A percentile compares a stretch with the other conserved stretches of the same genome.
These are phyloP conservation scores for Saccharomyces hybrid DNA, from an alignment of 1,139 yeast genomes.

Conservation along the genomic window DNA sequence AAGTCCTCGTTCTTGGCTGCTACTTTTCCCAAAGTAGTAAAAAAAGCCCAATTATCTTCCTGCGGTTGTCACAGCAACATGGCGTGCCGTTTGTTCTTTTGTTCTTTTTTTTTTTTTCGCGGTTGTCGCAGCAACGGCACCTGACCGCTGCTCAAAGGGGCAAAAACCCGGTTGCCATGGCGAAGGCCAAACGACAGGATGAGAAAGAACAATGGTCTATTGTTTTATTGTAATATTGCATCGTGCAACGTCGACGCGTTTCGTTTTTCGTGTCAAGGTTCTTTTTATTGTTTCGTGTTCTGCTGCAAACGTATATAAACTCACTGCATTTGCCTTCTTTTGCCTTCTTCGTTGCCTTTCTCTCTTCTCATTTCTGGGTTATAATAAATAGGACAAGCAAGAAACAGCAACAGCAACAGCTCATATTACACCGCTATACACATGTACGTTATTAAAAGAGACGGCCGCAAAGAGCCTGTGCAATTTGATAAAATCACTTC, in stretches of 20 bases:
- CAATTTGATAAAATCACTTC: too few species aligned
- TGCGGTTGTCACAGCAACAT: conserved; percentile 1
- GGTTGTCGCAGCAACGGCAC: conserved; percentile 1
- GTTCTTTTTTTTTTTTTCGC: neutral
- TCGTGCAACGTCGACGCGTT: neutral
- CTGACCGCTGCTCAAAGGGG: neutral
- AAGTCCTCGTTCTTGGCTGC: neutral
- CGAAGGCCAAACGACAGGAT: neutral
- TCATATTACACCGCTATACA: neutral
- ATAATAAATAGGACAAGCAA: neutral
- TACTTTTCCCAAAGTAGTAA: neutral
- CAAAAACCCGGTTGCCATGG: neutral
- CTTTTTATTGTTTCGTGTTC: neutral
- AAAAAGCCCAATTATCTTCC: neutral
- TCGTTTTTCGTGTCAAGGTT: neutral
- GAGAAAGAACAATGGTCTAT: neutral
- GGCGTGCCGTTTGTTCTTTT: neutral
- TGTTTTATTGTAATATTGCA: neutral
- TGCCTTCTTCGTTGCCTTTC: neutral
- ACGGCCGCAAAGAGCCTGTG: too few species aligned
- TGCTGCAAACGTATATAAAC: neutral
- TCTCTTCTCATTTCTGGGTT: neutral
- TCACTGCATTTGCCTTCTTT: neutral
- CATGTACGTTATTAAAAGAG: too few species aligned
- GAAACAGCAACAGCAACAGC: neutral